A percentile compares a stretch with the other conserved stretches of the same genome.
Evolutionary conservation across 805 yeast genomes (phyloP).

Genomic region (Ogataea glucozyma): DNA sequence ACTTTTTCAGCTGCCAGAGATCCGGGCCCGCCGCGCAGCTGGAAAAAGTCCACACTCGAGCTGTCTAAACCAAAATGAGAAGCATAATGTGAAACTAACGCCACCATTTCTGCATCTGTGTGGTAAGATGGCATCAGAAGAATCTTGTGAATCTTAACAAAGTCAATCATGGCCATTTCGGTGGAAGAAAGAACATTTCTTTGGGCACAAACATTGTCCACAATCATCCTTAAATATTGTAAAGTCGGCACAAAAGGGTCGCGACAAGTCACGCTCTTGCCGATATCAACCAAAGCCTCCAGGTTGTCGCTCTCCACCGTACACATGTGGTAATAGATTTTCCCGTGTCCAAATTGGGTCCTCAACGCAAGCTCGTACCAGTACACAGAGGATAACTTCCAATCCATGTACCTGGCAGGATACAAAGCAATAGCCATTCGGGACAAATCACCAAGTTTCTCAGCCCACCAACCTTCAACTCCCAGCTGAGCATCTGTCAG

Average conservation of each 20-base stretch:
- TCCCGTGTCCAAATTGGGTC: slow-evolving; percentile 79
- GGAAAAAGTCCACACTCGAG: slow-evolving; percentile 63
- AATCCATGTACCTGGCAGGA: slow-evolving; percentile 76
- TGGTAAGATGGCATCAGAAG: slow-evolving; percentile 59
- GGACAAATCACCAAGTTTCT: slow-evolving; percentile 81
- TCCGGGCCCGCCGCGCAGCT: slow-evolving; percentile 41
- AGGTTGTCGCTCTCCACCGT: slow-evolving; percentile 78
- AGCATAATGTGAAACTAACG: slow-evolving; percentile 64
- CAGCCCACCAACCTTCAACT: slow-evolving; percentile 78
- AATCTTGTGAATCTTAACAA: slow-evolving; percentile 68
- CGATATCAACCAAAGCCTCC: slow-evolving; percentile 77
- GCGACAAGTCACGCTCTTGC: slow-evolving; percentile 74
- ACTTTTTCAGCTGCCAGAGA: slow-evolving; percentile 46
- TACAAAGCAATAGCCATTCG: slow-evolving; percentile 87
- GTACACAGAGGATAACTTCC: slow-evolving; percentile 80
- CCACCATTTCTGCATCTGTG: slow-evolving; percentile 53
- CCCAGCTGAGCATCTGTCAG: slow-evolving; percentile 55
- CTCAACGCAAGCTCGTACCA: slow-evolving; percentile 80
- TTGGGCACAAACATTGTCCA: slow-evolving; percentile 74
- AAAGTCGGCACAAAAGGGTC: slow-evolving; percentile 85
- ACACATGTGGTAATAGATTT: slow-evolving; percentile 83
- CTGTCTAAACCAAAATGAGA: slow-evolving; percentile 68
- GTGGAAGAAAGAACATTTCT: slow-evolving; percentile 57
- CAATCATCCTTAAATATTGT: slow-evolving; percentile 73
- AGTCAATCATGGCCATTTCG: slow-evolving; percentile 60